A percentile compares a stretch with the other conserved stretches of the same genome.
Conservation (phyloP, 2,329 filamentous ascomycete genomes). For the Chrysosporium keratinophilum region DNA sequence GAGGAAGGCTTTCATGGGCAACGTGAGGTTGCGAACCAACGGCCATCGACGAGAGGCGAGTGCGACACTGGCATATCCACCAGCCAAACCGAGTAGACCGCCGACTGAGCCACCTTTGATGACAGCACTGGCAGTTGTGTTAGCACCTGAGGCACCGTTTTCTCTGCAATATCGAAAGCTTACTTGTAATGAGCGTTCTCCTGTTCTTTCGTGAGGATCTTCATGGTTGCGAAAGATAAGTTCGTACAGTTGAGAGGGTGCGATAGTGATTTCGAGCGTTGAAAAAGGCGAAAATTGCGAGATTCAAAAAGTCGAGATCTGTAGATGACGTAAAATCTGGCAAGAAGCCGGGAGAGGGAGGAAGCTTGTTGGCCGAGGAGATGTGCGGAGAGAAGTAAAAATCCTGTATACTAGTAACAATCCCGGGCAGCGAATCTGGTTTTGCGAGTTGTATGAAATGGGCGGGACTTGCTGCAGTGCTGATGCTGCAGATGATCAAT, state of each 20-base stretch:
- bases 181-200: conserved; percentile 74
- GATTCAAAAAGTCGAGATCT: too few species aligned
- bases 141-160: not conserved
- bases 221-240: conserved; percentile 51
- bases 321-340: not conserved
- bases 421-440: too few species aligned
- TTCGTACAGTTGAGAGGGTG: not conserved
- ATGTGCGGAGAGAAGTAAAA: too few species aligned
- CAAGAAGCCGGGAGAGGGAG: not conserved
- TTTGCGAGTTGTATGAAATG: too few species aligned
- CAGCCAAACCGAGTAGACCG: conserved; percentile 54
- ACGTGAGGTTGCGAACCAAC: conserved; percentile 67
- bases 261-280: not conserved
- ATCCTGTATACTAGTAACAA: too few species aligned
- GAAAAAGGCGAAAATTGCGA: not conserved
- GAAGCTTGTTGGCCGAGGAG: not conserved
- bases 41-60: conserved; percentile 60
- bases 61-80: conserved; percentile 59
- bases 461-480: too few species aligned
- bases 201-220: conserved; percentile 90
- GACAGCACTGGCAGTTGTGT: conserved; percentile 46
- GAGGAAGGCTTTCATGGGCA: conserved; percentile 87
- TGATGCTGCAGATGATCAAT: too few species aligned
- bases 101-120: conserved; percentile 70
- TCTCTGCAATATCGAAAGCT: conserved; percentile 15